Evolutionary conservation across 2,329 filamentous ascomycete genomes (phyloP).

Genomic region (Thielaviopsis ethacetica): DNA sequence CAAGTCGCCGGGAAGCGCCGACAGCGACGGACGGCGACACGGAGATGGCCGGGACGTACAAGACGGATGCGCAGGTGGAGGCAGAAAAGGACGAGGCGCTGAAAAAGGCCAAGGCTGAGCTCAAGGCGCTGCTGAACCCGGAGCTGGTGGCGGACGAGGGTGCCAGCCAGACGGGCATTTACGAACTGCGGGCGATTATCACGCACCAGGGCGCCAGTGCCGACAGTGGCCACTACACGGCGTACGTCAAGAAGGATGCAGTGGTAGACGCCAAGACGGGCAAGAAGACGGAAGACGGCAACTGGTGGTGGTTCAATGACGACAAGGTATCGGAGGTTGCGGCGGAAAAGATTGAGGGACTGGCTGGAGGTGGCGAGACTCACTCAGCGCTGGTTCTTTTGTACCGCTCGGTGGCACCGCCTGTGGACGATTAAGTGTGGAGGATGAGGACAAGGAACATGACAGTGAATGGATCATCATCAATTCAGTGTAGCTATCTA

Average conservation of each 20-base stretch:
- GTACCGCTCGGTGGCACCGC: conserved; percentile 58
- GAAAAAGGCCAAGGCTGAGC: conserved; percentile 70
- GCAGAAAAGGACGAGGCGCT: conserved; percentile 65
- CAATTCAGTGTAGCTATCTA: too few species aligned
- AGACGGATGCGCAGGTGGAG: conserved; percentile 87
- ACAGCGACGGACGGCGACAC: conserved; percentile 46
- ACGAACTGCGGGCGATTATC: conserved; percentile 84
- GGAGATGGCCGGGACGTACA: conserved; percentile 61
- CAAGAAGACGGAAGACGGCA: conserved; percentile 72
- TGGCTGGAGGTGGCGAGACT: conserved; percentile 77
- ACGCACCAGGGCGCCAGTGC: conserved; percentile 94
- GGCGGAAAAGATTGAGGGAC: conserved; percentile 73
- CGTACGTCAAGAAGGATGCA: conserved; percentile 86
- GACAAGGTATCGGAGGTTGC: conserved; percentile 91
- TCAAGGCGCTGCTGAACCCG: conserved; percentile 60
- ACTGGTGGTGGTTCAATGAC: conserved; percentile 99
- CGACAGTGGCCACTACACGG: conserved; percentile 95
- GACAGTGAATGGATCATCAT: too few species aligned
- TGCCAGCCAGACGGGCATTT: conserved; percentile 84
- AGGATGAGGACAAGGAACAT: conserved; percentile 10
- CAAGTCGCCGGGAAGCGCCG: conserved; percentile 27
- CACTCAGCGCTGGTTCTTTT: conserved; percentile 70
- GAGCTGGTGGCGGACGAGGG: conserved; percentile 61
- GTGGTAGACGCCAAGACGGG: conserved; percentile 57
- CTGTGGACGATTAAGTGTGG: conserved; percentile 32